Conservation (phyloP, 1,284 basidiomycete genomes). For the Tetrapyrgos nigripes region DNA sequence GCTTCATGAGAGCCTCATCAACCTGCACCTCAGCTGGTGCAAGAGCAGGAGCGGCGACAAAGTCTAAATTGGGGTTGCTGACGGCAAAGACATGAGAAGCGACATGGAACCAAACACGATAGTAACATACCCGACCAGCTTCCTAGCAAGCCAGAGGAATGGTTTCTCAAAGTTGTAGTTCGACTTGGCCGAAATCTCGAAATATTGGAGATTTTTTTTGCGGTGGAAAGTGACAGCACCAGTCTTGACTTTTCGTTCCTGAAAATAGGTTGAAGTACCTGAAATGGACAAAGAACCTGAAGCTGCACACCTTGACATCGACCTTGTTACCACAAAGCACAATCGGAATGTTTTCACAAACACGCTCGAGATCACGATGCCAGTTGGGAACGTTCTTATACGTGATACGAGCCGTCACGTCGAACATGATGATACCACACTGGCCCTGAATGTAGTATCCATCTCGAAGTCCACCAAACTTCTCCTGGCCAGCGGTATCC, state of each 20-base stretch:
- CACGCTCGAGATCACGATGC: slow-evolving; percentile 99
- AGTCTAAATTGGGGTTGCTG: slow-evolving; percentile 90
- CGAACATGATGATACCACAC: slow-evolving; percentile 99
- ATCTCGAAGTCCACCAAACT: slow-evolving; percentile 98
- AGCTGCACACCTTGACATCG: slow-evolving; percentile 88
- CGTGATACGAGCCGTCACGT: slow-evolving; percentile 99
- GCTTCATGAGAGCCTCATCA: slow-evolving; percentile 81
- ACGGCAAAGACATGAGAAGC: not conserved
- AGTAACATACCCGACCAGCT: slow-evolving; percentile 89
- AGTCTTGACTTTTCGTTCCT: slow-evolving; percentile 99
- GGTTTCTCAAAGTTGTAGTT: slow-evolving; percentile 99
- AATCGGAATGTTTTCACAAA: slow-evolving; percentile 99
- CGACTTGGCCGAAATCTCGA: slow-evolving; percentile 99
- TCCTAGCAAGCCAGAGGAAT: slow-evolving; percentile 99
- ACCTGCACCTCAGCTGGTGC: slow-evolving; percentile 94
- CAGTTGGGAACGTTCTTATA: slow-evolving; percentile 99
- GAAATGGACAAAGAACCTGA: slow-evolving; percentile 4
- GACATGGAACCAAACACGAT: not conserved
- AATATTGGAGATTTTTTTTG: slow-evolving; percentile 99
- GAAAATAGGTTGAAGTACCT: slow-evolving; percentile 19
- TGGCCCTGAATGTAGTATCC: slow-evolving; percentile 99
- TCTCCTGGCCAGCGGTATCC: slow-evolving; percentile 99
- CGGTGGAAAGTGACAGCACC: slow-evolving; percentile 99
- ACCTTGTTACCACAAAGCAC: slow-evolving; percentile 99
- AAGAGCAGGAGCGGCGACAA: slow-evolving; percentile 96